Conservation (phyloP, 2,329 filamentous ascomycete genomes). For the Rhynchosporium graminicola region DNA sequence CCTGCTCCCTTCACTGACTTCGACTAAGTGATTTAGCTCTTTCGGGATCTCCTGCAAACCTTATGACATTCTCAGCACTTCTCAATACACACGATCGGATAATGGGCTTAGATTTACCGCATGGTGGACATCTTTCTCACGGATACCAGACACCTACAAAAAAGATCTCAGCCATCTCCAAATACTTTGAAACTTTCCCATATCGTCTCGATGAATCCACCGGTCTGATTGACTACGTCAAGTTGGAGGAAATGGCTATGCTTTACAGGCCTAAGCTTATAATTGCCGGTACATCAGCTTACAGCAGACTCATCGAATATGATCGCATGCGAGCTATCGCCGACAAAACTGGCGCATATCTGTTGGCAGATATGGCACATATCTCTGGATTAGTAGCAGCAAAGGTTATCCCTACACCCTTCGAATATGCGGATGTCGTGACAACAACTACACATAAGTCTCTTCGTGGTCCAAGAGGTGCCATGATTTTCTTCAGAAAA, state of each 20-base stretch:
- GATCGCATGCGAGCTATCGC: slow-evolving; percentile 86
- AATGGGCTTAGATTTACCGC: slow-evolving; percentile 95
- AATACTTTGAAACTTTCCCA: slow-evolving; percentile 97
- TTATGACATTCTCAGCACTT: slow-evolving; percentile 88
- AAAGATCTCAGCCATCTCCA: slow-evolving; percentile 97
- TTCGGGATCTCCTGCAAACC: slow-evolving; percentile 65
- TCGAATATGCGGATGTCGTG: slow-evolving; percentile 87
- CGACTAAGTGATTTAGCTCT: slow-evolving; percentile 35
- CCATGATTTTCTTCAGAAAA: slow-evolving; percentile 98
- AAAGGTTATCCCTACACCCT: slow-evolving; percentile 87
- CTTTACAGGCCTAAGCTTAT: slow-evolving; percentile 95
- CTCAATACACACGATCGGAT: slow-evolving; percentile 91
- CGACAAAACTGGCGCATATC: slow-evolving; percentile 88
- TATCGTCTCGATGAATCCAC: slow-evolving; percentile 90
- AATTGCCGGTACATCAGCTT: slow-evolving; percentile 91
- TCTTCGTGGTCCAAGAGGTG: slow-evolving; percentile 88
- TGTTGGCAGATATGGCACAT: slow-evolving; percentile 95
- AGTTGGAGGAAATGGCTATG: slow-evolving; percentile 81
- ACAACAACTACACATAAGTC: slow-evolving; percentile 99
- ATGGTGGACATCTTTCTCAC: slow-evolving; percentile 94
- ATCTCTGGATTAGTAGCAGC: slow-evolving; percentile 93
- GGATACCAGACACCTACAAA: slow-evolving; percentile 94
- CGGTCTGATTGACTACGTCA: slow-evolving; percentile 92
- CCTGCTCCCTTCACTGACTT: slow-evolving; percentile 1
- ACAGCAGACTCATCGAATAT: slow-evolving; percentile 96